phyloP scores from a whole-genome alignment of 352 stramenopile species.

The Globisporangium iwayamae region DNA sequence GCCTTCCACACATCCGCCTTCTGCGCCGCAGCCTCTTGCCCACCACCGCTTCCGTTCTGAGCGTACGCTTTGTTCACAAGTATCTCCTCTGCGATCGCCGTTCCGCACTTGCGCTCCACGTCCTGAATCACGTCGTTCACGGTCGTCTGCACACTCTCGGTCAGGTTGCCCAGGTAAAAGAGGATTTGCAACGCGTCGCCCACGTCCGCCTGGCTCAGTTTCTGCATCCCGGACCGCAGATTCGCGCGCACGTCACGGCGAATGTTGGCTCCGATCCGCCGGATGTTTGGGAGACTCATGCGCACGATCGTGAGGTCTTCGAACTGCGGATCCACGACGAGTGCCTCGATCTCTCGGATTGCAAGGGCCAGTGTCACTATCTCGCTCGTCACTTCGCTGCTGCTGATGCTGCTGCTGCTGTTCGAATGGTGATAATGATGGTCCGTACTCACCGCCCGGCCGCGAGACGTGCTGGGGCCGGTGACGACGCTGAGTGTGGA shows the following conservation, averaged over 20 bases:
- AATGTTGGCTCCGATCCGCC: conserved; percentile 41
- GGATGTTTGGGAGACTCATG: conserved; percentile 42
- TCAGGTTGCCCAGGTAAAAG: conserved; percentile 65
- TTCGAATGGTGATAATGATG: neutral
- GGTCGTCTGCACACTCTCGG: conserved; percentile 58
- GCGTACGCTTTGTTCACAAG: conserved; percentile 29
- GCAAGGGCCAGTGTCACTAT: conserved; percentile 60
- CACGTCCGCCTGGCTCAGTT: conserved; percentile 63
- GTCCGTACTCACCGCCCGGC: conserved; percentile 10
- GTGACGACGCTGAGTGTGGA: conserved; percentile 38
- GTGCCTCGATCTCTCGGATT: conserved; percentile 67
- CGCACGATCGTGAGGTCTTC: conserved; percentile 65
- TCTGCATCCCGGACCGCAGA: conserved; percentile 48
- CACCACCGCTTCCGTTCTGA: conserved; percentile 13
- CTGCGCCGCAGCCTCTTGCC: conserved; percentile 33
- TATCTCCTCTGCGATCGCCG: conserved; percentile 60
- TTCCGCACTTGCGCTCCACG: conserved; percentile 60
- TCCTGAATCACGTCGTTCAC: conserved; percentile 86
- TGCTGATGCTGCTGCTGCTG: conserved; percentile 2
- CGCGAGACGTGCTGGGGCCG: neutral
- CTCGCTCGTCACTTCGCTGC: conserved; percentile 25
- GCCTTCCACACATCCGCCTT: conserved; percentile 81
- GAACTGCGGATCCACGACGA: conserved; percentile 53
- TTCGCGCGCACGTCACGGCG: conserved; percentile 51
- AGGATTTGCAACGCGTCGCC: conserved; percentile 77